Base-by-base conservation (phyloP, 75 land plant genomes). In the Selaginella tamariscina region DNA sequence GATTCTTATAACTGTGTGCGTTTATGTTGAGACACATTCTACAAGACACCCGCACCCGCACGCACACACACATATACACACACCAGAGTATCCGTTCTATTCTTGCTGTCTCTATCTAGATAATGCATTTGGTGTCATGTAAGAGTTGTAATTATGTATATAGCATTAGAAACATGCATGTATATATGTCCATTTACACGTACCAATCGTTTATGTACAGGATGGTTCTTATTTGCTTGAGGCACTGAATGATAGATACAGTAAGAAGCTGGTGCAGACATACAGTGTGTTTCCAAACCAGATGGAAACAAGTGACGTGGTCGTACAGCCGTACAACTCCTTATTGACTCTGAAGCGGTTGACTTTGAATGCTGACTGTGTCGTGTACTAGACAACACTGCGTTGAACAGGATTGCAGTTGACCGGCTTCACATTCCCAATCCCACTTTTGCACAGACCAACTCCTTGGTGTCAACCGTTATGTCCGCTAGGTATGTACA, bases 261-360 rank as follows among this genome's bases (percentile, higher is more conserved):
- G 89, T 80, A 95, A 95, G 73, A 95, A 95, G 33, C 81, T 95
- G 63, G 97, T 95, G 55, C 99, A 95, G 75, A 95, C 99, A 56
- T 95, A 95, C 76, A 90, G 96, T 77, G 99, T 95, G 0, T 95
- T 95, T 64, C 99, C 99, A 31, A 95, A 95, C 62, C 99, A 95
- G 71, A 91, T 87, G 88, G 99, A 95, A 68, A 91, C 97, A 27
- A 90, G 96, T 77, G 99, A 95, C 85, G 99, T 95, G 55, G 99
- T 95, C 39, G 99, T 95, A 31, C 99, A 95, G 72, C 99, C 99
- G 13, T 95, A 95, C 74, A 95, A 95, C 70, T 90, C 97, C 33
- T 84, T 95, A 32, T 70, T 95, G 68, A 95, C 99, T 44, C 76
- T 95, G n/a, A 95, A 95, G 80, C 77, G 99, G 56, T 79, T 95